A percentile compares a stretch with the other conserved stretches of the same genome.
Conservation (phyloP, 176 grass and related monocot species). For the Hordeum marinum region DNA sequence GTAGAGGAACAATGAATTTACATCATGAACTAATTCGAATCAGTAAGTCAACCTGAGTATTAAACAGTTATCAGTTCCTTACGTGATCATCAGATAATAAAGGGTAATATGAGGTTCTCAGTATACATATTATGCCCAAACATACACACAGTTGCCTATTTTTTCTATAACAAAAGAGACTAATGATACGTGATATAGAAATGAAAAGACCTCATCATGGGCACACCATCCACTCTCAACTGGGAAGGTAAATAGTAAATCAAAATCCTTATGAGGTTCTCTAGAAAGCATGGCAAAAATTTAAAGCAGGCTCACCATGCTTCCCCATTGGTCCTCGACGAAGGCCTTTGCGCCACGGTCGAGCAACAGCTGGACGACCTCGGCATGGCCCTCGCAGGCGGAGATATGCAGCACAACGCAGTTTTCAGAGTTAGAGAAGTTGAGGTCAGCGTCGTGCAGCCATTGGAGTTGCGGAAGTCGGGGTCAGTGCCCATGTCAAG, state of each 20-base stretch:
- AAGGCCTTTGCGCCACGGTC: constrained; percentile 46
- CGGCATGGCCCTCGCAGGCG: constrained; percentile 62
- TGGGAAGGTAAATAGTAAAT: not conserved
- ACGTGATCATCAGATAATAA: too few species aligned
- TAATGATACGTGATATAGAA: too few species aligned
- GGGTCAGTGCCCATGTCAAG: too few species aligned
- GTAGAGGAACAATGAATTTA: too few species aligned
- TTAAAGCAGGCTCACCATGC: constrained; percentile 45
- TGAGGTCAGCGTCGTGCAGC: too few species aligned
- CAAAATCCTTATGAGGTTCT: not conserved
- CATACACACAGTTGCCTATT: too few species aligned
- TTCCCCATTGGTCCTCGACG: constrained; percentile 61
- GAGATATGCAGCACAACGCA: constrained; percentile 81
- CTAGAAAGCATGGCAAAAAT: not conserved
- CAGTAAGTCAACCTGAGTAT: too few species aligned
- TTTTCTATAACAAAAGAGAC: too few species aligned
- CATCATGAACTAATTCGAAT: too few species aligned
- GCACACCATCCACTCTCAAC: too few species aligned
- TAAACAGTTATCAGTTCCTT: too few species aligned
- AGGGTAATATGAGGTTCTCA: not conserved
- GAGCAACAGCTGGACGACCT: constrained; percentile 58
- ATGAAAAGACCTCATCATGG: too few species aligned
- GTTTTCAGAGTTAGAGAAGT: constrained; percentile 75
- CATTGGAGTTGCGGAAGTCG: not conserved
- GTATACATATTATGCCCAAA: not conserved